Evolutionary conservation across 1,284 basidiomycete genomes (phyloP).

Genomic region (Cryptococcus hybrid): DNA sequence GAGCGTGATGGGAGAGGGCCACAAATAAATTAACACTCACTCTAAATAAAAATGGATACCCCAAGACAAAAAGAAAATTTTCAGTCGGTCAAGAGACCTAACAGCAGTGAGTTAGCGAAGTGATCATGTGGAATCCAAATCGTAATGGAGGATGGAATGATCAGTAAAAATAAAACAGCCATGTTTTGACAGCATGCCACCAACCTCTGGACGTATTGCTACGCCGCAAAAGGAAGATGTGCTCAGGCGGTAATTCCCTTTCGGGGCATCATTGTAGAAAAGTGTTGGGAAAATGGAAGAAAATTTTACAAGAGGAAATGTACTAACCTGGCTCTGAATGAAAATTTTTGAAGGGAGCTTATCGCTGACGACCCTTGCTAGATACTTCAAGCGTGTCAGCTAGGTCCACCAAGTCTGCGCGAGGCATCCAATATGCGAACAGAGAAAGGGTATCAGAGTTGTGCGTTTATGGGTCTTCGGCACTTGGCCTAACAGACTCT

Average conservation of each 20-base stretch:
- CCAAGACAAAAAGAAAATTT: not conserved
- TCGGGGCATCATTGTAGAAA: slow-evolving; percentile 44
- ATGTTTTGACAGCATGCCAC: slow-evolving; percentile 47
- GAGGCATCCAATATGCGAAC: no score
- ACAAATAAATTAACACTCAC: slow-evolving; percentile 1
- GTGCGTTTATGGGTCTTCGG: slow-evolving; percentile 51
- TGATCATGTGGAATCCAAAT: not conserved
- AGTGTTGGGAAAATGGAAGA: not conserved
- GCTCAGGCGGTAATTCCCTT: slow-evolving; percentile 52
- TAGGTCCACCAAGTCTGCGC: not conserved
- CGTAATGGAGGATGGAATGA: slow-evolving; percentile 1
- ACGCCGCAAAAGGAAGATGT: slow-evolving; percentile 23
- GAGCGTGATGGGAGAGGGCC: not conserved
- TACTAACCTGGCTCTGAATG: slow-evolving; percentile 8
- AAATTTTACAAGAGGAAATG: not conserved
- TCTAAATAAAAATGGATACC: not conserved
- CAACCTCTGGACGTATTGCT: slow-evolving; percentile 20
- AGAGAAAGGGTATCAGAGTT: slow-evolving; percentile 34
- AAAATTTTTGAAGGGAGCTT: slow-evolving; percentile 8
- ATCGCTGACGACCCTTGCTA: slow-evolving; percentile 13
- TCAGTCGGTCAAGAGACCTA: not conserved
- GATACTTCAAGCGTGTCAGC: not conserved
- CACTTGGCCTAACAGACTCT: slow-evolving; percentile 52
- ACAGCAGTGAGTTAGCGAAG: slow-evolving; percentile 3
- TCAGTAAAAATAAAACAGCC: slow-evolving; percentile 52